Percentiles rank a stretch among this genome's conserved stretches.
Conservation (phyloP, 306 rosid species). For the Cicer chorassanicum region DNA sequence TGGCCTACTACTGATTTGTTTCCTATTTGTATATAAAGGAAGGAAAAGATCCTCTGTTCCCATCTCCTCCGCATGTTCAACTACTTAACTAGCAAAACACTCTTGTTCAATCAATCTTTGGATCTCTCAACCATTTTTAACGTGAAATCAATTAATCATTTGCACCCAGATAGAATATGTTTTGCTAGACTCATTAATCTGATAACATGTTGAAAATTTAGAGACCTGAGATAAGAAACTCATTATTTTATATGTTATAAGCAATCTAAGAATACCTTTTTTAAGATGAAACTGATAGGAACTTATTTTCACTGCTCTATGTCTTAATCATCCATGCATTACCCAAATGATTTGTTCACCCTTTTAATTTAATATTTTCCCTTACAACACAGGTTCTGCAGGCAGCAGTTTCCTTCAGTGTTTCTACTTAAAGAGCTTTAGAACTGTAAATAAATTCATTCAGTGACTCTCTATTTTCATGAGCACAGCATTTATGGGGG, state of each 20-base stretch:
- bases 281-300: constrained; percentile 4
- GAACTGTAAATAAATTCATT: no score
- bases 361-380: no score
- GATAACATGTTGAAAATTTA: neutral
- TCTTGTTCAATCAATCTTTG: neutral
- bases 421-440: no score
- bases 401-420: no score
- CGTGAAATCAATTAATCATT: neutral
- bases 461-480: no score
- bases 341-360: neutral
- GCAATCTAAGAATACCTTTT: neutral
- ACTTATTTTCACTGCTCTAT: neutral
- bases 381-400: no score
- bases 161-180: neutral
- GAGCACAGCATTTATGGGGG: no score
- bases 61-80: neutral
- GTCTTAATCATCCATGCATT: neutral
- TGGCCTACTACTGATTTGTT: neutral
- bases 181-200: neutral
- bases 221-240: neutral
- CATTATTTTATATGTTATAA: neutral
- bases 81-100: neutral
- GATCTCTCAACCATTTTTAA: no score
- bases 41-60: neutral
- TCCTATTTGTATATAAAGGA: neutral